These are phyloP conservation scores for Paraphoma chrysanthemicola DNA, from an alignment of 2,329 filamentous ascomycete species.

Conservation along the genomic window DNA sequence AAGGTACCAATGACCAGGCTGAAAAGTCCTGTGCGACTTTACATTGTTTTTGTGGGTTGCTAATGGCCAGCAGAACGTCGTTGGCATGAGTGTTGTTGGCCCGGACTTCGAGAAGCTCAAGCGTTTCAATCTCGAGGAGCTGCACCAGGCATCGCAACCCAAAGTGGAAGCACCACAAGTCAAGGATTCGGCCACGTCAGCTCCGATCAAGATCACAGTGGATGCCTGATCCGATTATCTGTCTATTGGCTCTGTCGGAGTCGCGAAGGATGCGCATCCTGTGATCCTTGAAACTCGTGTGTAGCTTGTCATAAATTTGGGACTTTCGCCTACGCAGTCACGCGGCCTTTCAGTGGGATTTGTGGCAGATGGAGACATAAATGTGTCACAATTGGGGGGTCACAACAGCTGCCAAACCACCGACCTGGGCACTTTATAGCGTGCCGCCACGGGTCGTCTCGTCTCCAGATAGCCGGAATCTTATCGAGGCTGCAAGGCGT, in stretches of 20 bases:
- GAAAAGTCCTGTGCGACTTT: conserved; percentile 1
- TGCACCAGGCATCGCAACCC: conserved; percentile 60
- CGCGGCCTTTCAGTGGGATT: background rate
- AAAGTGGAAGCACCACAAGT: background rate
- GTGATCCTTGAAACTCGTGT: background rate
- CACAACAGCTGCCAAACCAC: conserved; percentile 17
- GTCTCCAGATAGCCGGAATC: conserved; percentile 31
- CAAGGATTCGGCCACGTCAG: background rate
- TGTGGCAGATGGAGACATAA: background rate
- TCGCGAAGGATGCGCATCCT: too few species aligned
- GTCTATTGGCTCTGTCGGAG: too few species aligned
- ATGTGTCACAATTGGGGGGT: background rate
- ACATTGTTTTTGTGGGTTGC: conserved; percentile 16
- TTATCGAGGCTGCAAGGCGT: conserved; percentile 11
- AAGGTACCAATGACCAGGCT: conserved; percentile 63
- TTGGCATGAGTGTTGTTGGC: conserved; percentile 80
- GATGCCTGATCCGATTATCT: background rate
- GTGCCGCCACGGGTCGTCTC: conserved; percentile 35
- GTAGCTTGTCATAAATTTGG: too few species aligned
- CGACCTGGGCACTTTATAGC: conserved; percentile 28
- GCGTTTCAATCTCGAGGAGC: conserved; percentile 78
- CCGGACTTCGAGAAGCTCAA: conserved; percentile 77
- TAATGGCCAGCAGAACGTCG: conserved; percentile 65
- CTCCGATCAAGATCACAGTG: background rate
- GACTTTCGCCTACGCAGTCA: background rate